Base-by-base conservation (phyloP, 2,329 filamentous ascomycete species). In the Pseudocercospora vitis region DNA sequence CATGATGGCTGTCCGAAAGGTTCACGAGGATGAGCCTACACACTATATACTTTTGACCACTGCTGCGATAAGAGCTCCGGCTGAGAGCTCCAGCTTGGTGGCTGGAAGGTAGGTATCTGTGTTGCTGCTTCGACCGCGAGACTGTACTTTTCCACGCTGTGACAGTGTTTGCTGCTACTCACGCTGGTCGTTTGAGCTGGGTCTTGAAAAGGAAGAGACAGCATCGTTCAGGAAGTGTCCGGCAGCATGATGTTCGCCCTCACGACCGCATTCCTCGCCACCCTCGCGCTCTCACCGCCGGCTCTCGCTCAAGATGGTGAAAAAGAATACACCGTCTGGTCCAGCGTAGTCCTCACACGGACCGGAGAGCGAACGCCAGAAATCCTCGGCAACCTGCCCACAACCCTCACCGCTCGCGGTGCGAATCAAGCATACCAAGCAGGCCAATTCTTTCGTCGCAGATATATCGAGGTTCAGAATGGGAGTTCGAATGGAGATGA, bases 281-380 rank as follows among this genome's bases (percentile, higher is more conserved):
- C 57, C 37, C 24, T 59, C 46, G 28, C 63, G 33, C 58, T 68
- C 49, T 26, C 49, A 5, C 55, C 61, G 23, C 50, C 40, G 8
- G 50, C 52, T 29, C 37, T 53, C 29, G 58, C 59, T 9, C 63
- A 67, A 42, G 26, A 48, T 8, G 16, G 40, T 9, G 21, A 42
- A 21, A 45, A 39, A 23, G 29, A 59, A 40, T 69, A 74, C 56
- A 71, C 72, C 23, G 66, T 73, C 45, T 74, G 74, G 71, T 75
- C 74, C 33, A 73, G 78, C 18, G 79, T 83, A 45, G 74, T 79
- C 51, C 82, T 80, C 62, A 76, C 78, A 29, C 70, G 77, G 18
- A 73, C 78, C 46, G 82, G 82, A 55, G 81, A 84, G 55, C 76
- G 74, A 47, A 81, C 78, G 4, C 81, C 81, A 2, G 61, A 69